phyloP scores from a whole-genome alignment of 768 basidiomycete genomes.

The Amyloporia xantha region DNA sequence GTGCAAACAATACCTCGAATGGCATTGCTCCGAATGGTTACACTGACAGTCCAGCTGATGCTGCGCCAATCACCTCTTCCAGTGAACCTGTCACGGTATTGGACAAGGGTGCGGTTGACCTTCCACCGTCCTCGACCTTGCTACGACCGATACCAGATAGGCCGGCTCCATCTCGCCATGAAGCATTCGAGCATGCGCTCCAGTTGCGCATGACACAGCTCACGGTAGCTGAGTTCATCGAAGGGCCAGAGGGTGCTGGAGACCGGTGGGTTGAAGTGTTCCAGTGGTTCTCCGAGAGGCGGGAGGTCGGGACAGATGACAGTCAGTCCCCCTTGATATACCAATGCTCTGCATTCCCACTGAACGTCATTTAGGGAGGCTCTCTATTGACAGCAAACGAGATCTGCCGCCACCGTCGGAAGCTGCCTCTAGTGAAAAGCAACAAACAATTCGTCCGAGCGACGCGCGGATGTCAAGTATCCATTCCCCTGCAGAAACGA shows the following conservation, averaged over 20 bases:
- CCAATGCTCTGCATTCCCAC: neutral
- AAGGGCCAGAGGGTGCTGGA: slow-evolving; percentile 82
- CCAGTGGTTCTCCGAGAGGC: slow-evolving; percentile 71
- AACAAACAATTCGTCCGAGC: slow-evolving; percentile 1
- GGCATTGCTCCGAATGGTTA: neutral
- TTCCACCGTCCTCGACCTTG: slow-evolving; percentile 26
- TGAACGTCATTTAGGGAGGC: slow-evolving; percentile 14
- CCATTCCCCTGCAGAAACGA: slow-evolving; percentile 8
- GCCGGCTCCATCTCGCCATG: slow-evolving; percentile 43
- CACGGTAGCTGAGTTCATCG: slow-evolving; percentile 71
- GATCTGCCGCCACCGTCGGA: slow-evolving; percentile 24
- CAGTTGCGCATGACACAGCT: slow-evolving; percentile 85
- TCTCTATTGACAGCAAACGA: slow-evolving; percentile 24
- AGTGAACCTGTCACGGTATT: neutral
- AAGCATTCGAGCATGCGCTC: slow-evolving; percentile 70
- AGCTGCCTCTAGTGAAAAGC: slow-evolving; percentile 9
- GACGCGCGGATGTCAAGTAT: slow-evolving; percentile 1
- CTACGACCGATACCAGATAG: slow-evolving; percentile 42
- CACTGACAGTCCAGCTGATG: neutral
- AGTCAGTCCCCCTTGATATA: slow-evolving; percentile 14
- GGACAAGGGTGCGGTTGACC: neutral
- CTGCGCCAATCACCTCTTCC: neutral
- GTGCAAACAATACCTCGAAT: neutral
- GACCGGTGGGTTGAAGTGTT: slow-evolving; percentile 80
- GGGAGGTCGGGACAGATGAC: slow-evolving; percentile 29